These are phyloP conservation scores for Geotrichum candidum DNA, from an alignment of 1,139 yeast genomes.

Conservation along the genomic window DNA sequence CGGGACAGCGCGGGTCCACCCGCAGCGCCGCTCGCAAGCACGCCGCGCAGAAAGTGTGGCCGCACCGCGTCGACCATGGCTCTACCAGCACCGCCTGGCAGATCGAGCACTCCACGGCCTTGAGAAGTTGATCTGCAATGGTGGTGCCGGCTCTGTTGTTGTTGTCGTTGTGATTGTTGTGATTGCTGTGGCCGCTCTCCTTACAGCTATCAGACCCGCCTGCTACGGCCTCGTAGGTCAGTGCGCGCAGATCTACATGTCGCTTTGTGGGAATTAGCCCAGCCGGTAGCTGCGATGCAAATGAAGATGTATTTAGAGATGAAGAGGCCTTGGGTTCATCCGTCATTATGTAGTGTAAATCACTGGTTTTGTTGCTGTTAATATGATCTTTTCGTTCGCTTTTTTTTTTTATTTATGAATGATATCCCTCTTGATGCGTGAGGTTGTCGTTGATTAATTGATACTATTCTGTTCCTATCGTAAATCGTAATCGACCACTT, in stretches of 20 bases:
- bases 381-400: background rate
- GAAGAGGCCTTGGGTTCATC: background rate
- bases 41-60: slow-evolving; percentile 35
- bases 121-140: slow-evolving; percentile 30
- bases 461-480: no score
- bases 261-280: background rate
- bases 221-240: background rate
- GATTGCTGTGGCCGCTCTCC: background rate
- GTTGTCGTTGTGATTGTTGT: background rate
- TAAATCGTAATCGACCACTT: no score
- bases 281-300: background rate
- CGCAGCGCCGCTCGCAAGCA: slow-evolving; percentile 21
- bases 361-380: no score
- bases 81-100: slow-evolving; percentile 33
- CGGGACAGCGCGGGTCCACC: slow-evolving; percentile 50
- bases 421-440: no score
- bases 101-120: slow-evolving; percentile 41
- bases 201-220: background rate
- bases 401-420: no score
- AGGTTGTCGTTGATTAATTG: no score
- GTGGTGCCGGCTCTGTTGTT: background rate
- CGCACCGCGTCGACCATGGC: slow-evolving; percentile 35
- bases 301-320: background rate
- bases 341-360: background rate
- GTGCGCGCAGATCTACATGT: background rate